Base-by-base conservation (phyloP, 2,329 filamentous ascomycete genomes). In the Monilinia polystroma region DNA sequence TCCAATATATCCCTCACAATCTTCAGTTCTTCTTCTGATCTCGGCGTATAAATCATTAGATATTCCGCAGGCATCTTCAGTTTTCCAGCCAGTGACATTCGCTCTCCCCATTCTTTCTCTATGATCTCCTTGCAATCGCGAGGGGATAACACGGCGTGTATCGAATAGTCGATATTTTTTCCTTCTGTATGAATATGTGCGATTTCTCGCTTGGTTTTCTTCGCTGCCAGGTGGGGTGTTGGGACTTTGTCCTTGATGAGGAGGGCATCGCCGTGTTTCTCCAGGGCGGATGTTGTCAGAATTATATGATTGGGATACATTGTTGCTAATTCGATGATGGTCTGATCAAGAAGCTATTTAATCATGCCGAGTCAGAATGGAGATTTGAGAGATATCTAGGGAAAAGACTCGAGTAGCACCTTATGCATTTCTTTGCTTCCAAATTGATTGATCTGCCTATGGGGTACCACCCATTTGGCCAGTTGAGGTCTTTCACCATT, bases 71-170 rank as follows among this genome's bases (percentile, higher is more conserved):
- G 72, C 52, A 74, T 67, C 20, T 66, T 66, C 18, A 74, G 60
- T 6, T 62, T 66, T 11, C 72, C 72, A 29, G 70, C 68, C 20
- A 74, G 67, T 0, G 66, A 69, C 67, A 74, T 71, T 43, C 72
- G 66, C 52, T 74, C 72, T 14, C 72, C 72, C 72, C 72, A 74
- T 57, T 68, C 68, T 59, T 70, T 71, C n/a, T 52, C 55, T 49
- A 74, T 73, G 4, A 72, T 70, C 18, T 72, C 70, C 57, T 74
- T 74, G 52, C 69, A 72, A 68, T 74, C 72, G 3, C n/a, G 41
- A 7, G 72, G 72, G 45, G 70, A 69, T 5, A 73, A 43, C 32
- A 65, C 69, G n/a, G 70, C n/a, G 62, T 74, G 72, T 38, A 74
- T 45, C 11, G 70, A 73, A 60, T 70, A 70, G 16, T 72, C 71